A percentile compares a stretch with the other conserved stretches of the same genome.
These are phyloP conservation scores for Nemania abortiva DNA, from an alignment of 2,329 filamentous ascomycete genomes.

Conservation along the genomic window DNA sequence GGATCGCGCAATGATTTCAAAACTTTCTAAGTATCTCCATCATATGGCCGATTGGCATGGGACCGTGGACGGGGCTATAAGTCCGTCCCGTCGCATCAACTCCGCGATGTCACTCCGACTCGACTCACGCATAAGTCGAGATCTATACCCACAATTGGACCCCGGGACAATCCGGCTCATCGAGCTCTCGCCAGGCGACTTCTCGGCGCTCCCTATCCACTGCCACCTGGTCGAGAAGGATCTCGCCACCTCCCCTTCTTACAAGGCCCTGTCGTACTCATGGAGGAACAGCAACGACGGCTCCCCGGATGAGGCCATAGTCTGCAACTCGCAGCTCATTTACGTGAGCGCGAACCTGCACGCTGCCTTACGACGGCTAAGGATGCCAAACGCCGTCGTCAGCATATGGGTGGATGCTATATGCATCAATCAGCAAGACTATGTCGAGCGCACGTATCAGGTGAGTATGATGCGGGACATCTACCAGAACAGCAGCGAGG, in stretches of 20 bases:
- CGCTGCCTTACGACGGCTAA: conserved; percentile 34
- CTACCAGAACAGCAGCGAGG: conserved; percentile 39
- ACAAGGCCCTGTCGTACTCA: conserved; percentile 41
- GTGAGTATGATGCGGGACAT: conserved; percentile 42
- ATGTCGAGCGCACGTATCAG: conserved; percentile 36
- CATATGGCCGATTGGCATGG: background rate
- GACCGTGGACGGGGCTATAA: background rate
- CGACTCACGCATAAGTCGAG: conserved; percentile 21
- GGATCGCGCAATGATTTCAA: background rate
- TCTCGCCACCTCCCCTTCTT: conserved; percentile 13
- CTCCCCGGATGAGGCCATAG: conserved; percentile 24
- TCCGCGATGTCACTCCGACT: conserved; percentile 32
- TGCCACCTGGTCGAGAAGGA: conserved; percentile 36
- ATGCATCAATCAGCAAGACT: conserved; percentile 44
- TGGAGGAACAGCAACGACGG: conserved; percentile 34
- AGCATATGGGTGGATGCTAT: conserved; percentile 41
- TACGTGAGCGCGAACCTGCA: conserved; percentile 37
- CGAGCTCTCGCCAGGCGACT: conserved; percentile 28
- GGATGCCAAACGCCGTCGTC: conserved; percentile 26
- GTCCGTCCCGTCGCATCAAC: conserved; percentile 5
- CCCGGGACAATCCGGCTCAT: conserved; percentile 33
- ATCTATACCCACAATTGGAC: conserved; percentile 31
- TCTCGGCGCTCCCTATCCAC: conserved; percentile 22
- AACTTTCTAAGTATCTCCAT: background rate
- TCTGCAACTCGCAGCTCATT: conserved; percentile 34